Base-by-base conservation (phyloP, 371 early-diverging fungal species). In the Quaeritorhiza haematococci region DNA sequence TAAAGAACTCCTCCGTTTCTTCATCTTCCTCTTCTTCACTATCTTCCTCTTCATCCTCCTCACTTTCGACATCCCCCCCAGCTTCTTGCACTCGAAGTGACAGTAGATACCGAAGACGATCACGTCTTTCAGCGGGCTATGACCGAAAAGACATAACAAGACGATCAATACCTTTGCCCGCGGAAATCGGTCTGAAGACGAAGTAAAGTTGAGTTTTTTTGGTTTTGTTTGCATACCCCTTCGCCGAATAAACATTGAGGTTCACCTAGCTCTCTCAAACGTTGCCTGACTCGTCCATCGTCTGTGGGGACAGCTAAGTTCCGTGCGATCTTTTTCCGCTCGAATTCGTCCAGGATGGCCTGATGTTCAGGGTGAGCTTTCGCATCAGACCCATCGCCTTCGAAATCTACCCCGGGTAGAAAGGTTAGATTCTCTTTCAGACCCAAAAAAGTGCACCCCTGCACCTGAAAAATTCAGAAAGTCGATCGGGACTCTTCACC, bases 171-270 rank as follows among this genome's bases (percentile, higher is more conserved):
- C n/a, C n/a, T n/a, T n/a, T n/a, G n/a, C n/a, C n/a, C n/a, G n/a
- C n/a, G n/a, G n/a, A n/a, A n/a, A n/a, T n/a, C n/a, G n/a, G n/a
- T n/a, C n/a, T n/a, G n/a, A 51, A 44, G 47, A 43, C 0, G 19
- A 23, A n/a, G 52, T 35, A 28, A 46, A 45, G 27, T 46, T 21
- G 53, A 47, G 33, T 47, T 13, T 17, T 23, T 10, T 23, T 47
- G 21, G 48, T 17, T 13, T 13, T 23, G 29, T 15, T 19, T 27
- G 63, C 74, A 63, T 86, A 91, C 92, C 35, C 92, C 93, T 84
- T 96, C 97, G 41, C 87, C 96, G 66, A 96, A 96, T 1, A 94
- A 72, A 58, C 91, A 91, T 52, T 88, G 83, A 0, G 97, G 97
- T 52, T 94, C 88, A 1, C 80, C 84, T 34, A 87, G 70, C 33